These are phyloP conservation scores for Entoloma clypeatum DNA, from an alignment of 1,284 basidiomycete genomes.

Conservation along the genomic window DNA sequence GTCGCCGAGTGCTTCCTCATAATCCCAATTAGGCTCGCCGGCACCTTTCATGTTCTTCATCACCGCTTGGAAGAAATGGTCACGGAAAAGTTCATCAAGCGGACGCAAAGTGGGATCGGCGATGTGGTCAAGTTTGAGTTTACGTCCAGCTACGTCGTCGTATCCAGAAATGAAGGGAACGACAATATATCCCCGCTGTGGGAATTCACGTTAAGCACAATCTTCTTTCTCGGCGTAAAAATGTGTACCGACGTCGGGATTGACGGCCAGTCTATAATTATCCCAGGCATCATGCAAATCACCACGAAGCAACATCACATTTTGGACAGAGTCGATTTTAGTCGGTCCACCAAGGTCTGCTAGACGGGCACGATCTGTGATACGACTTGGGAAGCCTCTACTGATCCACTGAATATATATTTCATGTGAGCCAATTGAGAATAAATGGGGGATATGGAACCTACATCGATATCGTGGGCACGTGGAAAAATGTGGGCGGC, in stretches of 20 bases:
- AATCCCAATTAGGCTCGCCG: conserved; percentile 19
- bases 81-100: too few relatives aligned
- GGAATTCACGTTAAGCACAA: conserved; percentile 2
- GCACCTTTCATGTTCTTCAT: too few relatives aligned
- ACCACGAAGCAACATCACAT: conserved; percentile 16
- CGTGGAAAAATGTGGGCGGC: conserved; percentile 18
- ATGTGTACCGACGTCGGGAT: conserved; percentile 18
- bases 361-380: conserved; percentile 16
- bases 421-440: conserved; percentile 2
- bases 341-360: conserved; percentile 13
- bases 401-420: conserved; percentile 17
- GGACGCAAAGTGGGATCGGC: too few relatives aligned
- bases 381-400: conserved; percentile 13
- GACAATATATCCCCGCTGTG: conserved; percentile 11
- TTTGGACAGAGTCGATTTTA: conserved; percentile 20
- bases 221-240: conserved; percentile 1
- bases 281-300: conserved; percentile 19
- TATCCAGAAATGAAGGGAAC: conserved; percentile 13
- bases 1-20: conserved; percentile 17
- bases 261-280: conserved; percentile 17
- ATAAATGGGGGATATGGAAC: conserved; percentile 6
- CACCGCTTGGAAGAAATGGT: too few relatives aligned
- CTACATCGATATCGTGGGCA: conserved; percentile 13
- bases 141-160: conserved; percentile 13
- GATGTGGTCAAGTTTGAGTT: conserved; percentile 17